phyloP scores from a whole-genome alignment of 768 basidiomycete genomes.

The Rhodotorula paludigena region DNA sequence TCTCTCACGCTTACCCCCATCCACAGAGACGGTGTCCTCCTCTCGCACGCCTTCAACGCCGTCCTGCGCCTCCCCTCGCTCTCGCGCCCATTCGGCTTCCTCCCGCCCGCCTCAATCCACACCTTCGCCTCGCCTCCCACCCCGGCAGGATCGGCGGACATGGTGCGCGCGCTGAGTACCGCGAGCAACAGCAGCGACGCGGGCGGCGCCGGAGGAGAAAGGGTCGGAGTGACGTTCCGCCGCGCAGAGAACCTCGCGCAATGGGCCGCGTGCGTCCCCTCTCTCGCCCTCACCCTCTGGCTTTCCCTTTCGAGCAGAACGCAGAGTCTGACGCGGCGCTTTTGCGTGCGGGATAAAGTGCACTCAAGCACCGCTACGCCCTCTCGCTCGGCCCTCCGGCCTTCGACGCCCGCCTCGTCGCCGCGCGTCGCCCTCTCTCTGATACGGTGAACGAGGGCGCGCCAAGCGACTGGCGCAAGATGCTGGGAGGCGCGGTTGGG shows the following conservation, averaged over 20 bases:
- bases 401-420: slow-evolving; percentile 71
- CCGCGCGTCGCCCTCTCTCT: too few species aligned
- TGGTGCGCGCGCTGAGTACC: neutral
- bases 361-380: slow-evolving; percentile 74
- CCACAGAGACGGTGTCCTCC: slow-evolving; percentile 69
- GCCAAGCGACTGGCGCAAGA: slow-evolving; percentile 71
- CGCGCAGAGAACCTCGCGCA: slow-evolving; percentile 77
- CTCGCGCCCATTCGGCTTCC: slow-evolving; percentile 81
- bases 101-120: slow-evolving; percentile 69
- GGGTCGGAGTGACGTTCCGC: slow-evolving; percentile 71
- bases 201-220: slow-evolving; percentile 54
- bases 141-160: neutral
- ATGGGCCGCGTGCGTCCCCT: slow-evolving; percentile 68
- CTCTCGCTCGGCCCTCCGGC: slow-evolving; percentile 62
- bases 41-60: slow-evolving; percentile 74
- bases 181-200: slow-evolving; percentile 44
- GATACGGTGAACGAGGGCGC: too few species aligned
- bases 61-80: slow-evolving; percentile 65
- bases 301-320: neutral
- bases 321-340: neutral
- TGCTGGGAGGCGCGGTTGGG: slow-evolving; percentile 62
- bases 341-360: slow-evolving; percentile 48
- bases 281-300: neutral
- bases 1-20: slow-evolving; percentile 26
- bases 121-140: slow-evolving; percentile 56